A percentile compares a stretch with the other conserved stretches of the same genome.
Evolutionary conservation across 1,284 basidiomycete genomes (phyloP).

Genomic region (Sporisorium iseilematis-ciliati): DNA sequence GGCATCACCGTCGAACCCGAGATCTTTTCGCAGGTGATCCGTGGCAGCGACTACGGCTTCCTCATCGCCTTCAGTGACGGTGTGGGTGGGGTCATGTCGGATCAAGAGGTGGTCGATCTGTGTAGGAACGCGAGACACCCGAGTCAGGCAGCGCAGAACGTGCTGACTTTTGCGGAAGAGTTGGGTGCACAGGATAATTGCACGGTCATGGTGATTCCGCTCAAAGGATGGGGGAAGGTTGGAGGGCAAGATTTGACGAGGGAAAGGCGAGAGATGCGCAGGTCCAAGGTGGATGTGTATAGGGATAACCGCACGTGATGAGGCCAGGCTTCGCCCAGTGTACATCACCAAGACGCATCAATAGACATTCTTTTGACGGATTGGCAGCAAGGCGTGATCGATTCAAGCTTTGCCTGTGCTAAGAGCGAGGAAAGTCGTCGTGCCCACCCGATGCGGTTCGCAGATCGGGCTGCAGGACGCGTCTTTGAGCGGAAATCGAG

Average conservation of each 20-base stretch:
- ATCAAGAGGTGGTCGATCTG: slow-evolving; percentile 94
- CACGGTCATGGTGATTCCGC: slow-evolving; percentile 90
- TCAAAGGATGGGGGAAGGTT: slow-evolving; percentile 89
- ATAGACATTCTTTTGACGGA: not conserved
- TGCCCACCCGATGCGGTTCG: not conserved
- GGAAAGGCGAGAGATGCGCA: slow-evolving; percentile 48
- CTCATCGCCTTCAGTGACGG: slow-evolving; percentile 76
- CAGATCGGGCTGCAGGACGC: slow-evolving; percentile 13
- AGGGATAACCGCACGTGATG: slow-evolving; percentile 53
- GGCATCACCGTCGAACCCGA: slow-evolving; percentile 90
- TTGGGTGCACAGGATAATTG: slow-evolving; percentile 88
- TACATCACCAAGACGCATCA: no score
- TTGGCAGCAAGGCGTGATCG: no score
- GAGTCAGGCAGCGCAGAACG: slow-evolving; percentile 81
- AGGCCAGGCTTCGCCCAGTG: no score
- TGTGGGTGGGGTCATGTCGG: slow-evolving; percentile 87
- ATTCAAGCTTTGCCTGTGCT: no score
- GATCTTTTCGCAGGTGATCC: slow-evolving; percentile 81
- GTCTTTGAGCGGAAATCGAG: slow-evolving; percentile 7
- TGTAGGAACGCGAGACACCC: slow-evolving; percentile 81
- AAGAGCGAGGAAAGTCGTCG: no score
- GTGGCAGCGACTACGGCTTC: slow-evolving; percentile 69
- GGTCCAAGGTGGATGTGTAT: slow-evolving; percentile 56
- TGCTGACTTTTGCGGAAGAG: slow-evolving; percentile 89
- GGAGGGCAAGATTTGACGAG: slow-evolving; percentile 83